Conservation (phyloP, 2,329 filamentous ascomycete genomes). For the Thelonectria rubi region DNA sequence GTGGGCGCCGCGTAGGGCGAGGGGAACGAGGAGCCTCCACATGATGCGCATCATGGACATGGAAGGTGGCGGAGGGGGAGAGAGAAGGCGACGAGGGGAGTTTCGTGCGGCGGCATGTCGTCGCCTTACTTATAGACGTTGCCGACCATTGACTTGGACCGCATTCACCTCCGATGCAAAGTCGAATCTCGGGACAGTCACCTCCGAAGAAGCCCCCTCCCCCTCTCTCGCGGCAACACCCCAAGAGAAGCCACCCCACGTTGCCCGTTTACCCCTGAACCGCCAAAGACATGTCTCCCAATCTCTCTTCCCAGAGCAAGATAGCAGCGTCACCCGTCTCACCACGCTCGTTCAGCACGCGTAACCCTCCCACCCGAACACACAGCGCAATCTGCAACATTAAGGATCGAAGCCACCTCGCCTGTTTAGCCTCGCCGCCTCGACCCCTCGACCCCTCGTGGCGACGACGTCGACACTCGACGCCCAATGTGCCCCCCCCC, state of each 20-base stretch:
- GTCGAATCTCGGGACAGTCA: neutral
- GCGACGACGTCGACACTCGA: neutral
- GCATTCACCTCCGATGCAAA: neutral
- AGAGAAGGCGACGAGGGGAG: neutral
- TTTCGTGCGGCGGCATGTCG: too few species aligned
- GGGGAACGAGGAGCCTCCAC: conserved; percentile 32
- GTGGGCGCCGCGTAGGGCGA: conserved; percentile 18
- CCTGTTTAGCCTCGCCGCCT: conserved; percentile 2
- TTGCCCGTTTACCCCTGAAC: neutral
- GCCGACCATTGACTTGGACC: too few species aligned
- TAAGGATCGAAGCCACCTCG: conserved; percentile 27
- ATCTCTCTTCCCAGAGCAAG: neutral
- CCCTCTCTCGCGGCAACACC: too few species aligned
- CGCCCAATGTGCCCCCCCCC: too few species aligned
- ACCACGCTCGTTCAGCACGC: neutral
- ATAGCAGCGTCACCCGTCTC: neutral
- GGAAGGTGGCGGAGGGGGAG: neutral
- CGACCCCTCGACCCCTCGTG: neutral
- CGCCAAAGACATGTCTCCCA: neutral
- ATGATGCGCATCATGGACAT: conserved; percentile 24
- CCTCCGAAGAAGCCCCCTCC: neutral
- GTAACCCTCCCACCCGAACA: conserved; percentile 1
- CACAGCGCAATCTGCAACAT: conserved; percentile 16
- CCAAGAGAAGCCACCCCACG: too few species aligned
- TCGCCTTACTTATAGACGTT: neutral